Percentiles rank a stretch among this genome's conserved stretches.
These are phyloP conservation scores for Dactylellina cionopaga DNA, from an alignment of 2,329 filamentous ascomycete genomes.

Conservation along the genomic window DNA sequence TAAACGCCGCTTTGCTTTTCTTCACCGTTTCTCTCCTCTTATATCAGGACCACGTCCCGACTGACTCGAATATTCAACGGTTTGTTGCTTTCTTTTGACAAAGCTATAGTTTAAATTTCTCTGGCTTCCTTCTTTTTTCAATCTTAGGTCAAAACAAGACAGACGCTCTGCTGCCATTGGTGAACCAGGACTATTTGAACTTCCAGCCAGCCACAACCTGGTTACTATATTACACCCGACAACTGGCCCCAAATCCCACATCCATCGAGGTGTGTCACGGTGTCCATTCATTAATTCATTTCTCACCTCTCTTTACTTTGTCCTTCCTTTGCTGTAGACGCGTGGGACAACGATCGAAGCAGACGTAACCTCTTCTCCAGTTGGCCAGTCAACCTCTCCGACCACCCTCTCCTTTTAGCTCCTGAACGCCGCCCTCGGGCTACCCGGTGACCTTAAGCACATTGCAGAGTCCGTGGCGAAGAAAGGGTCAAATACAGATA, in stretches of 20 bases:
- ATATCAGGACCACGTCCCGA: conserved; percentile 32
- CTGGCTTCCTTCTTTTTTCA: conserved; percentile 49
- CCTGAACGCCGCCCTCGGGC: neutral
- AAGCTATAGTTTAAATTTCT: conserved; percentile 25
- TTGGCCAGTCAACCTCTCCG: conserved; percentile 9
- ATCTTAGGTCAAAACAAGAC: conserved; percentile 23
- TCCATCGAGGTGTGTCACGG: conserved; percentile 17
- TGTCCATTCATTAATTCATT: conserved; percentile 1
- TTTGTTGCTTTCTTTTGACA: conserved; percentile 46
- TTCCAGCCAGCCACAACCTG: conserved; percentile 14
- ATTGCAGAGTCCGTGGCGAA: neutral
- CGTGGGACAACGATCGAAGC: neutral
- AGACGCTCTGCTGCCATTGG: conserved; percentile 20
- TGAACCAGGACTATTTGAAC: conserved; percentile 10
- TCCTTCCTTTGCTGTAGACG: conserved; percentile 22
- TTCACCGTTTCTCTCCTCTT: conserved; percentile 6
- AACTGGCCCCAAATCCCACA: conserved; percentile 18
- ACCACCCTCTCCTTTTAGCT: neutral
- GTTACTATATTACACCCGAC: conserved; percentile 38
- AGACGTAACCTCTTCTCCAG: conserved; percentile 2
- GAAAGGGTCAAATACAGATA: conserved; percentile 1
- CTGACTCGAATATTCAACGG: conserved; percentile 21
- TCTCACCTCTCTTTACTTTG: conserved; percentile 21
- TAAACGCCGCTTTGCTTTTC: conserved; percentile 18
- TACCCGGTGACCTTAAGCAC: conserved; percentile 1